Percentiles rank a stretch among this genome's conserved stretches.
Conservation (phyloP, 2,329 filamentous ascomycete species). For the Xylariaceae sp. region DNA sequence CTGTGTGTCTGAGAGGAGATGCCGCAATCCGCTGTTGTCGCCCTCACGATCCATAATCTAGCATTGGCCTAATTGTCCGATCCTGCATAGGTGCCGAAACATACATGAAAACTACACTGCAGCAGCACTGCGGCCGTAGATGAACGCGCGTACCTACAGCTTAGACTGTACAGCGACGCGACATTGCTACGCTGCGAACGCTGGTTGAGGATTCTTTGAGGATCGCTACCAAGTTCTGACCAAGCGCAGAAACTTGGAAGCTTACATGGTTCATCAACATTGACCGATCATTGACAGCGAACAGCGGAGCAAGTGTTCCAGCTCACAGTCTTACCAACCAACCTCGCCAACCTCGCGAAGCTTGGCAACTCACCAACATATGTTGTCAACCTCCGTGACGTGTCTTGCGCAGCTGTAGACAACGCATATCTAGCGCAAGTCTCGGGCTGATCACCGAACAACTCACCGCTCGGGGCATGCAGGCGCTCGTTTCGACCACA, state of each 20-base stretch:
- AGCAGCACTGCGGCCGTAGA: constrained; percentile 13
- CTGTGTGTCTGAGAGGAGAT: not conserved
- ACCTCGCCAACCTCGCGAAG: not conserved
- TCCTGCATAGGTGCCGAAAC: constrained; percentile 2
- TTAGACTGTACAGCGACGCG: constrained; percentile 1
- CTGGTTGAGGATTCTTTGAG: not conserved
- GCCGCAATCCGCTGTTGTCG: constrained; percentile 9
- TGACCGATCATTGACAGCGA: not conserved
- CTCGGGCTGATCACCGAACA: not conserved
- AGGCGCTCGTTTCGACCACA: too few species aligned
- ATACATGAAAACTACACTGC: constrained; percentile 1
- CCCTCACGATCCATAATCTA: constrained; percentile 26
- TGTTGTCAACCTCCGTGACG: too few species aligned
- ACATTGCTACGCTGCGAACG: not conserved
- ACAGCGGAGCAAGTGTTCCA: not conserved
- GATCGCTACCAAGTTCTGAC: not conserved
- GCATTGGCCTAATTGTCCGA: constrained; percentile 18
- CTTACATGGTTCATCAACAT: not conserved
- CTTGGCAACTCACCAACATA: not conserved
- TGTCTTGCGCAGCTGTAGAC: too few species aligned
- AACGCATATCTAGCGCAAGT: not conserved
- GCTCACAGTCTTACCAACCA: not conserved
- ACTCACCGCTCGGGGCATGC: not conserved
- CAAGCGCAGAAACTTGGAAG: not conserved
- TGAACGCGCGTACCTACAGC: constrained; percentile 8